These are phyloP conservation scores for Stenogyne calaminthoides DNA, from an alignment of 305 asterid genomes.

Conservation along the genomic window DNA sequence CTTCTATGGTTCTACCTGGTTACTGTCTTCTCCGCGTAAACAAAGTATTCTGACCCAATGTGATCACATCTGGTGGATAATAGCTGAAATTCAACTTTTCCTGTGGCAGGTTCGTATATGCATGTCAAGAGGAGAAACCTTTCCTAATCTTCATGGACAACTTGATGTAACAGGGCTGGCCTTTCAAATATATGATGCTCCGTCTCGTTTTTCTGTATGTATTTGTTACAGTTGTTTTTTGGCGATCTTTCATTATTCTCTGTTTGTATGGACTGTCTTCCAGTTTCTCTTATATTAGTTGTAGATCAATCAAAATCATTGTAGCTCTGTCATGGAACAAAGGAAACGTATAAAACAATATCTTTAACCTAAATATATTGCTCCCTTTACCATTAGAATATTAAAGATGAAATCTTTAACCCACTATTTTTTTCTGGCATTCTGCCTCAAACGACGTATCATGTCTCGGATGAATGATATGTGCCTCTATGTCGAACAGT, in stretches of 20 bases:
- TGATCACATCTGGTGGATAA: constrained; percentile 17
- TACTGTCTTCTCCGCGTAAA: background rate
- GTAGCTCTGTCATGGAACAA: background rate
- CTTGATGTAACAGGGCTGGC: constrained; percentile 93
- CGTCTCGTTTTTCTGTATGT: constrained; percentile 87
- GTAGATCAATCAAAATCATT: constrained; percentile 10
- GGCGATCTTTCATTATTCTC: constrained; percentile 17
- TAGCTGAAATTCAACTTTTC: constrained; percentile 21
- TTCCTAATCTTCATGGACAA: constrained; percentile 99
- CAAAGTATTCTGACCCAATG: constrained; percentile 19
- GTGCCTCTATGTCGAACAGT: constrained; percentile 7
- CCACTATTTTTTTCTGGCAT: background rate
- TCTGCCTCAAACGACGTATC: background rate
- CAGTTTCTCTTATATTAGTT: background rate
- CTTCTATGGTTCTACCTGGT: background rate
- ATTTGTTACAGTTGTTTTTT: constrained; percentile 24
- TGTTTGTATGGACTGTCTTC: constrained; percentile 5
- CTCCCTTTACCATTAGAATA: background rate
- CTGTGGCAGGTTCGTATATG: constrained; percentile 91
- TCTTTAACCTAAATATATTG: background rate
- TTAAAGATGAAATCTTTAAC: background rate
- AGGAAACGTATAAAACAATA: background rate
- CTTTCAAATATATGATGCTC: constrained; percentile 90
- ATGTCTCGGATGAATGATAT: background rate
- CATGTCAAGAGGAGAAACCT: constrained; percentile 93